Base-by-base conservation (phyloP, 1,139 yeast species). In the Blastobotrys malaysiensis region DNA sequence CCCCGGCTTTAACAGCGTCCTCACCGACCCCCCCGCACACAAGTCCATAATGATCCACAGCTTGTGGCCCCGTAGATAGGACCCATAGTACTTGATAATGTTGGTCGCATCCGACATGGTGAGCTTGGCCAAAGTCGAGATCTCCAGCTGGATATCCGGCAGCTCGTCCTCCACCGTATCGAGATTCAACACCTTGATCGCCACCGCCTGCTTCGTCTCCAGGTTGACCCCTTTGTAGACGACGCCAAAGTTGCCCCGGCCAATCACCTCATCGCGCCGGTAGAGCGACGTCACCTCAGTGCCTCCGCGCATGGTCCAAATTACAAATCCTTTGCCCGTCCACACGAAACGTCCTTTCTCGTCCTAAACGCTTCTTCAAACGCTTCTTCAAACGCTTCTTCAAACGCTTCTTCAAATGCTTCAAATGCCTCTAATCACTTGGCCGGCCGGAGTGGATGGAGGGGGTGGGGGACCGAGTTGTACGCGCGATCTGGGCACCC, bases 21-120 rank as follows among this genome's bases (percentile, higher is more conserved):
- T 76, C 50, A 95, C 81, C 0, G 96, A 88, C 0, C 99, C 99
- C 13, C 99, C 99, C 1, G 96, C 95, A 70, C 99, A 93, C 67
- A 88, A 82, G 67, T 95, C 99, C 98, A 95, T 95, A 55, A 95
- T 83, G 68, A 95, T 91, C 99, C 99, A 95, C 43, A 95, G 75
- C 65, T 88, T 86, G 9, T 97, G 87, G 50, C 93, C 97, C 59
- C 84, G 81, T 45, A 95, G 71, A 61, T 86, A 87, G 0, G 96
- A 86, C 0, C 97, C 98, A 67, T 87, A 88, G 71, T 95, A 95
- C 61, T 86, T 91, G 2, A 97, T 90, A 50, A 95, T 90, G 63
- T 95, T 95, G 49, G 68, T 66, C 26, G 71, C 73, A 24, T 96
- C 97, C 2, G 86, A 86, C 55, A 82, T 83, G 61, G 88, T 87